These are phyloP conservation scores for Scytalidium lignicola DNA, from an alignment of 2,329 filamentous ascomycete genomes.

Conservation along the genomic window DNA sequence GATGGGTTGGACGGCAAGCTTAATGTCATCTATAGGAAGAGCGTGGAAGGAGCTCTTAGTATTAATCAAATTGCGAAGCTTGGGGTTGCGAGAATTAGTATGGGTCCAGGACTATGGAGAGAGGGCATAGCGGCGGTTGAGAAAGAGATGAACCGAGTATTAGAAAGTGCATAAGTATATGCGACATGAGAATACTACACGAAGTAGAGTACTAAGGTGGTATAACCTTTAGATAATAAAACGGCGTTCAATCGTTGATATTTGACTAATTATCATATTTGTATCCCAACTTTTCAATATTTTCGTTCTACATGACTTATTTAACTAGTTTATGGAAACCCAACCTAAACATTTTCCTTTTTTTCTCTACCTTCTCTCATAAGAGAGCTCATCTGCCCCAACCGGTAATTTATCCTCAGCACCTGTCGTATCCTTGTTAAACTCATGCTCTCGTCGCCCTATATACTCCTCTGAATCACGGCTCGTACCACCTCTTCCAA, in stretches of 20 bases:
- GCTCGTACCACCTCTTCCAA: constrained; percentile 29
- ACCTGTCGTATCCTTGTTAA: constrained; percentile 5
- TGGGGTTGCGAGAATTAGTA: constrained; percentile 50
- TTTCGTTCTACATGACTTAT: neutral
- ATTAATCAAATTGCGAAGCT: constrained; percentile 39
- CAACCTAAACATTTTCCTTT: neutral
- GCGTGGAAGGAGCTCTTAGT: constrained; percentile 33
- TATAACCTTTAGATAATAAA: no score
- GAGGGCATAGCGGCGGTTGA: constrained; percentile 30
- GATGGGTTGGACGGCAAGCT: constrained; percentile 43
- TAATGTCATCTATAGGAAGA: constrained; percentile 40
- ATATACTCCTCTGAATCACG: constrained; percentile 6
- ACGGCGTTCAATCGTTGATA: no score
- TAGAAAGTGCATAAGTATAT: neutral
- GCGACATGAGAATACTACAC: no score
- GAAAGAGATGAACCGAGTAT: constrained; percentile 4
- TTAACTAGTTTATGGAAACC: neutral
- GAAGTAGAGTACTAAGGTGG: no score
- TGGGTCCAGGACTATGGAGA: constrained; percentile 43
- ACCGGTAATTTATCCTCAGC: constrained; percentile 12
- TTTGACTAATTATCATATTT: no score
- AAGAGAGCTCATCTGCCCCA: constrained; percentile 12
- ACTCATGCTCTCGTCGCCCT: constrained; percentile 7
- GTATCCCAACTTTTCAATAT: no score
- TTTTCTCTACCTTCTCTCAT: constrained; percentile 10